Conservation (phyloP, 805 yeast genomes). For the Saccharomycodes ludwigii region DNA sequence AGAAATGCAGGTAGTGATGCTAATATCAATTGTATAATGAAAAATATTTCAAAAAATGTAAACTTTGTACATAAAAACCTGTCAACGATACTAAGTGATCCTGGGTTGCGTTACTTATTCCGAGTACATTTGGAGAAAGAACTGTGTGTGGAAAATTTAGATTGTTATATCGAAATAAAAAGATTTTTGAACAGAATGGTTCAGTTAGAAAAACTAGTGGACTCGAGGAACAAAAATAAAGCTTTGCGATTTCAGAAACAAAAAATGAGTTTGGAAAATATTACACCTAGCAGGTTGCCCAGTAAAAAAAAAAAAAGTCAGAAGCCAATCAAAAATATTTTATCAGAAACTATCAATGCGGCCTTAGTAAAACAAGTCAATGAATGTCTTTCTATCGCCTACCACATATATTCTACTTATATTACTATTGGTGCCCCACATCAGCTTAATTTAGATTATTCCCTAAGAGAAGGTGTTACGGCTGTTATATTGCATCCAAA, state of each 20-base stretch:
- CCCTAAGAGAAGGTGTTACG: slow-evolving; percentile 32
- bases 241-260: slow-evolving; percentile 5
- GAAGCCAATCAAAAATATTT: slow-evolving; percentile 13
- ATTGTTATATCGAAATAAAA: slow-evolving; percentile 50
- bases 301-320: slow-evolving; percentile 6
- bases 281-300: slow-evolving; percentile 6
- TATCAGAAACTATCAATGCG: slow-evolving; percentile 22
- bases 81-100: slow-evolving; percentile 41
- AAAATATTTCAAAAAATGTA: slow-evolving; percentile 3
- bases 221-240: slow-evolving; percentile 18
- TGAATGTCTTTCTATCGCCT: slow-evolving; percentile 48
- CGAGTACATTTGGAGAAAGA: slow-evolving; percentile 50
- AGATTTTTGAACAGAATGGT: slow-evolving; percentile 37
- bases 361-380: slow-evolving; percentile 35
- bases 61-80: neutral
- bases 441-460: slow-evolving; percentile 56
- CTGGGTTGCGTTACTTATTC: slow-evolving; percentile 62
- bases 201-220: slow-evolving; percentile 29
- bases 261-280: slow-evolving; percentile 5
- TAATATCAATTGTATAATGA: slow-evolving; percentile 13
- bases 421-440: slow-evolving; percentile 55
- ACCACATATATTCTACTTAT: slow-evolving; percentile 53
- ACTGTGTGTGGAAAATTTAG: slow-evolving; percentile 65
- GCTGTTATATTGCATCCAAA: slow-evolving; percentile 27
- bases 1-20: neutral